These are phyloP conservation scores for Citeromyces matritensis DNA, from an alignment of 805 yeast species.

Conservation along the genomic window DNA sequence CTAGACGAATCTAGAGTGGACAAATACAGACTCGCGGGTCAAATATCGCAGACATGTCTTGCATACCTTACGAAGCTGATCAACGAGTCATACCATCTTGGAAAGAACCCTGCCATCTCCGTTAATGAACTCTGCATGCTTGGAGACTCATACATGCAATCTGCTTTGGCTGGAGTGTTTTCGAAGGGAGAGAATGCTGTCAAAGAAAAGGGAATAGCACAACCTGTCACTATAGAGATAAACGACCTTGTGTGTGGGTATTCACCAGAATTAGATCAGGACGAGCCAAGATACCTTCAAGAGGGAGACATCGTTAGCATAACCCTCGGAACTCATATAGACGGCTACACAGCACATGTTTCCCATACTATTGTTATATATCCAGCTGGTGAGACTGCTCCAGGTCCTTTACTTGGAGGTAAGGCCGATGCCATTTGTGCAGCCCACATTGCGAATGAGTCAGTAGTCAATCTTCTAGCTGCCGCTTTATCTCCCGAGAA, in stretches of 20 bases:
- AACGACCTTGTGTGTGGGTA: slow-evolving; percentile 68
- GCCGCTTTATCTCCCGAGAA: slow-evolving; percentile 65
- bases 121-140: slow-evolving; percentile 64
- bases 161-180: slow-evolving; percentile 45
- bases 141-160: slow-evolving; percentile 62
- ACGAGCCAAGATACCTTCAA: slow-evolving; percentile 25
- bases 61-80: slow-evolving; percentile 50
- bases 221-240: slow-evolving; percentile 81
- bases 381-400: slow-evolving; percentile 43
- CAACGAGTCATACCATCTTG: slow-evolving; percentile 58
- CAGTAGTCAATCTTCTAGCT: slow-evolving; percentile 66
- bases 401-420: slow-evolving; percentile 71
- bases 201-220: slow-evolving; percentile 83
- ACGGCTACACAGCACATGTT: slow-evolving; percentile 81
- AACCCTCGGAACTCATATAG: slow-evolving; percentile 81
- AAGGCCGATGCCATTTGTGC: slow-evolving; percentile 88
- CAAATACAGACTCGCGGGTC: slow-evolving; percentile 83
- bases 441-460: slow-evolving; percentile 76
- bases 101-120: slow-evolving; percentile 29
- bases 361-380: slow-evolving; percentile 81
- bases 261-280: slow-evolving; percentile 73
- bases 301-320: slow-evolving; percentile 83
- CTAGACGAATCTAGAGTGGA: slow-evolving; percentile 48
- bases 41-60: slow-evolving; percentile 73
- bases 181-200: slow-evolving; percentile 34